Evolutionary conservation across 176 grass and related monocot genomes (phyloP).

Genomic region (Raddia guianensis): DNA sequence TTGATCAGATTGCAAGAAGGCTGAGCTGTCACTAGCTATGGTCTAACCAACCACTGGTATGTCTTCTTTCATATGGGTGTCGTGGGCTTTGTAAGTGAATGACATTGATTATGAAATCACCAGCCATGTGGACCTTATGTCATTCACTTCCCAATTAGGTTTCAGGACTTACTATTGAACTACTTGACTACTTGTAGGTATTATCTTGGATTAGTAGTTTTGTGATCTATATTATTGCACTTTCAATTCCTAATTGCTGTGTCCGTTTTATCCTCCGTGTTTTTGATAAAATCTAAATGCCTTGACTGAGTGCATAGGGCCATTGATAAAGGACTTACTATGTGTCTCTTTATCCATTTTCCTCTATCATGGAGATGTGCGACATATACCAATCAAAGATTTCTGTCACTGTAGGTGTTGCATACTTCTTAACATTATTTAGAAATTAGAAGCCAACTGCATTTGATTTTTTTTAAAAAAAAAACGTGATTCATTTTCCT

Average conservation of each 20-base stretch:
- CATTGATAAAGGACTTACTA: neutral
- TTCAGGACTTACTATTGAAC: neutral
- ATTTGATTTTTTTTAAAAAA: neutral
- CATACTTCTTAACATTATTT: neutral
- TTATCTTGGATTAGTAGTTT: constrained; percentile 22
- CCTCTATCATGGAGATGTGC: neutral
- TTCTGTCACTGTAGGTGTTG: neutral
- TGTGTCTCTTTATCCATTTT: neutral
- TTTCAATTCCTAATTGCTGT: constrained; percentile 2
- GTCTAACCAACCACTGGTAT: constrained; percentile 42
- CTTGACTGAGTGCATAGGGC: neutral
- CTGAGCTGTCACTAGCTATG: constrained; percentile 42
- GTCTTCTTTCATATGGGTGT: constrained; percentile 43
- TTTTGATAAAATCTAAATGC: neutral
- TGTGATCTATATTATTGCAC: constrained; percentile 14
- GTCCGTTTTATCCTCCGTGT: neutral
- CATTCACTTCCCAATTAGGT: constrained; percentile 27
- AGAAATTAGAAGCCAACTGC: neutral
- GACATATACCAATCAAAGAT: neutral
- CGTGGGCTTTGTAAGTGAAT: constrained; percentile 12
- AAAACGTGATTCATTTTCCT: neutral
- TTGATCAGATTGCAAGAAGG: constrained; percentile 60
- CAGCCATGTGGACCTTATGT: constrained; percentile 11
- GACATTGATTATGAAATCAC: neutral
- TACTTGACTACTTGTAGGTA: constrained; percentile 9